Percentiles rank a stretch among this genome's conserved stretches.
Conservation (phyloP, 805 yeast genomes). For the Kluyveromyces wickerhamii region DNA sequence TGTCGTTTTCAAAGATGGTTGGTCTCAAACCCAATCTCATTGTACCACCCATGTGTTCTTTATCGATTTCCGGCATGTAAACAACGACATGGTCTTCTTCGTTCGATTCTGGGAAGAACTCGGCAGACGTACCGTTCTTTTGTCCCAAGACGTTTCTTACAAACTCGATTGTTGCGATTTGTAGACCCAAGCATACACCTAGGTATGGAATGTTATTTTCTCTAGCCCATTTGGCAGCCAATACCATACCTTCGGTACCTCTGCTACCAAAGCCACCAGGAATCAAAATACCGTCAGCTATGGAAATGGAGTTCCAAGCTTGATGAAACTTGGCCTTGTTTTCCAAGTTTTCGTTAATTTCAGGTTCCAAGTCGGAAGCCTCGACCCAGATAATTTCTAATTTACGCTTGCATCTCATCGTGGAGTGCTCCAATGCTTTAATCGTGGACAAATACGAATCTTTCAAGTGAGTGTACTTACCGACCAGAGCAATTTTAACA, state of each 20-base stretch:
- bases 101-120: conserved; percentile 57
- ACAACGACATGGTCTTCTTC: conserved; percentile 67
- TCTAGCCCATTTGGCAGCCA: conserved; percentile 98
- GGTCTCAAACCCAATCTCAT: conserved; percentile 96
- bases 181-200: conserved; percentile 97
- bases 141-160: conserved; percentile 72
- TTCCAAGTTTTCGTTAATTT: conserved; percentile 38
- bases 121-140: conserved; percentile 67
- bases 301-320: conserved; percentile 90
- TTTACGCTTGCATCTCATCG: conserved; percentile 80
- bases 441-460: conserved; percentile 93
- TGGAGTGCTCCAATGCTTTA: conserved; percentile 90
- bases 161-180: conserved; percentile 92
- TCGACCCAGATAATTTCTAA: conserved; percentile 95
- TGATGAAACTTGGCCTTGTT: conserved; percentile 78
- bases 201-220: conserved; percentile 87
- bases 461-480: conserved; percentile 92
- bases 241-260: conserved; percentile 97
- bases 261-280: conserved; percentile 98
- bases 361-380: conserved; percentile 80
- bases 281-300: conserved; percentile 92
- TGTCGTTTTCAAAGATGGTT: conserved; percentile 64
- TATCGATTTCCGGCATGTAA: conserved; percentile 98
- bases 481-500: conserved; percentile 92
- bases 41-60: conserved; percentile 94